phyloP scores from a whole-genome alignment of 345 rosid genomes.

The Euclidium syriacum region DNA sequence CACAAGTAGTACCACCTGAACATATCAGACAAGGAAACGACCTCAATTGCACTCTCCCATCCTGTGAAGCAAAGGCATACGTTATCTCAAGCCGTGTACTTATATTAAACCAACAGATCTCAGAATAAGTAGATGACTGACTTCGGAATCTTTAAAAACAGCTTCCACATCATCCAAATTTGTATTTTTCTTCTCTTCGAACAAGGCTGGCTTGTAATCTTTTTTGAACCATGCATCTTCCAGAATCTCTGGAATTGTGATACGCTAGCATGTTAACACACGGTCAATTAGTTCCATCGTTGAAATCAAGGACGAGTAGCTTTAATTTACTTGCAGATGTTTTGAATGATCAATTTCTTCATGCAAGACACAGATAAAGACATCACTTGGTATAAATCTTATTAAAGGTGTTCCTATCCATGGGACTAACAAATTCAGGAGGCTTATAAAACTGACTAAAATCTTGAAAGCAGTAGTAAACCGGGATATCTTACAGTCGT shows the following conservation, averaged over 20 bases:
- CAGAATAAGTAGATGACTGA: slow-evolving; percentile 34
- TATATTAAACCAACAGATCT: slow-evolving; percentile 6
- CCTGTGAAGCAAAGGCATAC: slow-evolving; percentile 24
- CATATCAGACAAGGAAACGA: slow-evolving; percentile 58
- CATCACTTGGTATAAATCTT: background rate
- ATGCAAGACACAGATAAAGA: slow-evolving; percentile 3
- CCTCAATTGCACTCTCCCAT: slow-evolving; percentile 33
- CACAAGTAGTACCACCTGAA: slow-evolving; percentile 52
- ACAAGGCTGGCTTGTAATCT: slow-evolving; percentile 65
- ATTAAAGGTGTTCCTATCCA: background rate
- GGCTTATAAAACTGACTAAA: background rate
- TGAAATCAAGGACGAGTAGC: background rate
- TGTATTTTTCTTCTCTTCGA: slow-evolving; percentile 61
- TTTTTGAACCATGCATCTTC: slow-evolving; percentile 85
- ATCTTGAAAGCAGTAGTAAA: background rate
- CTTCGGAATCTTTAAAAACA: slow-evolving; percentile 77
- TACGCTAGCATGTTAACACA: slow-evolving; percentile 54
- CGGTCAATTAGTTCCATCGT: slow-evolving; percentile 12
- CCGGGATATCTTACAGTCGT: slow-evolving; percentile 55
- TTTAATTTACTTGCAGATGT: background rate
- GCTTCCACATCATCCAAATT: slow-evolving; percentile 82
- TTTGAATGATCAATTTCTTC: background rate
- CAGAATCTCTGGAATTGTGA: slow-evolving; percentile 71
- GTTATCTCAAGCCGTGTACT: slow-evolving; percentile 13
- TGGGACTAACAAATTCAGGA: background rate